Evolutionary conservation across 257 asterid genomes (phyloP), one percentile per base, ranked within the genome.

Genomic region (Rubia yunnanensis): DNA sequence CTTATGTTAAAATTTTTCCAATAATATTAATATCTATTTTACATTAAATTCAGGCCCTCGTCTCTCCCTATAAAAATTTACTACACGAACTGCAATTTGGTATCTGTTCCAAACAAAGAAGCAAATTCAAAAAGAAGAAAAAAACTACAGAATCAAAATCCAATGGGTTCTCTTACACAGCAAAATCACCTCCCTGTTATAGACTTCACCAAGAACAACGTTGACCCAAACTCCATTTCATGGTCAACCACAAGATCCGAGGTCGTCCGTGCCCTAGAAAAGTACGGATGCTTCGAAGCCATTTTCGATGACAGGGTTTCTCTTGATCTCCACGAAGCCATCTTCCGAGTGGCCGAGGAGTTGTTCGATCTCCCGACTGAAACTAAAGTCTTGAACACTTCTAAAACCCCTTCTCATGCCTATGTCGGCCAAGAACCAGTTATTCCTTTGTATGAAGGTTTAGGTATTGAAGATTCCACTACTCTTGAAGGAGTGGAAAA

Each of bases 361-460:
- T 60, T 88, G 7, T 86, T 88, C 55, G 86, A 75, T 63, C 89
- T 84, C 10, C 86, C 94, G 15, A 60, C 65, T 9, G 82, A 88
- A 17, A 61, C 54, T 22, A 88, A 88, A 70, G n/a, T 82, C 4
- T 64, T 77, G 22, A 88, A 88, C 79, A 78, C 55, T 13, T 81
- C 72, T 5, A 83, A 75, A n/a, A 80, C 81, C 44, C 89, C 88
- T 60, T 74, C 85, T 72, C 96, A 84, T 72, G 94, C 94, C 59
- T 88, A 88, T 44, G 86, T 85, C n/a, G 96, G 96, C 15, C 87
- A 82, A 65, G 69, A 79, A 14, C 83, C 96, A 48, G 39, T 82
- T 65, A 75, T 82, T 68, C 94, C 96, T 67, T 80, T 83, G 60
- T 79, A 84, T 17, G 88, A 85, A 74, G 84, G 84, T 60, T 66